Evolutionary conservation across 106 monocot species (phyloP).

Genomic region (Phalaenopsis equestris): DNA sequence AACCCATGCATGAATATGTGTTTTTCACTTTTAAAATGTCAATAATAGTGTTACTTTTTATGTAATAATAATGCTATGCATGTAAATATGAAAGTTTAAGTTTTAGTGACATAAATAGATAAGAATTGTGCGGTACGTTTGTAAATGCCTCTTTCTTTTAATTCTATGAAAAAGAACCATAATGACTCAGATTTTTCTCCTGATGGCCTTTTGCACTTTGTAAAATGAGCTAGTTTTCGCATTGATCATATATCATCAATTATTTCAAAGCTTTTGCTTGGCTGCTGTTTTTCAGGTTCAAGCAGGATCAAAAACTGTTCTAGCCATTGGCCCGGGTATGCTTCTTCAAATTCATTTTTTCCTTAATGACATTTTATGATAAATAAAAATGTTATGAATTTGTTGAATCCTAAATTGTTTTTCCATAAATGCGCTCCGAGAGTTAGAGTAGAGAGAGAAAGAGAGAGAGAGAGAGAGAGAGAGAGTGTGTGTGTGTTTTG

Average conservation of each 20-base stretch:
- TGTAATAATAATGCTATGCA: too few relatives aligned
- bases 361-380: neutral
- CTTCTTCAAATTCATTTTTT: neutral
- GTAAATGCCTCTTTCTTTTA: neutral
- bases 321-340: conserved; percentile 95
- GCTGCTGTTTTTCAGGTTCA: conserved; percentile 40
- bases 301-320: conserved; percentile 89
- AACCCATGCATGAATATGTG: too few relatives aligned
- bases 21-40: too few relatives aligned
- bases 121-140: too few relatives aligned
- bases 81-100: too few relatives aligned
- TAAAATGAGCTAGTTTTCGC: neutral
- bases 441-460: too few relatives aligned
- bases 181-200: neutral
- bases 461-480: too few relatives aligned
- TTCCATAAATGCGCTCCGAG: too few relatives aligned
- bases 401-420: neutral
- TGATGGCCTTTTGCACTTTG: neutral
- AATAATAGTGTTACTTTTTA: too few relatives aligned
- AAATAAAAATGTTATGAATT: neutral
- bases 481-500: too few relatives aligned
- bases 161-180: neutral
- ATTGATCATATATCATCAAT: neutral
- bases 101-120: too few relatives aligned
- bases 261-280: neutral